A percentile compares a stretch with the other conserved stretches of the same genome.
Conservation (phyloP, 2,329 filamentous ascomycete species). For the Plectosphaerella cucumerina region DNA sequence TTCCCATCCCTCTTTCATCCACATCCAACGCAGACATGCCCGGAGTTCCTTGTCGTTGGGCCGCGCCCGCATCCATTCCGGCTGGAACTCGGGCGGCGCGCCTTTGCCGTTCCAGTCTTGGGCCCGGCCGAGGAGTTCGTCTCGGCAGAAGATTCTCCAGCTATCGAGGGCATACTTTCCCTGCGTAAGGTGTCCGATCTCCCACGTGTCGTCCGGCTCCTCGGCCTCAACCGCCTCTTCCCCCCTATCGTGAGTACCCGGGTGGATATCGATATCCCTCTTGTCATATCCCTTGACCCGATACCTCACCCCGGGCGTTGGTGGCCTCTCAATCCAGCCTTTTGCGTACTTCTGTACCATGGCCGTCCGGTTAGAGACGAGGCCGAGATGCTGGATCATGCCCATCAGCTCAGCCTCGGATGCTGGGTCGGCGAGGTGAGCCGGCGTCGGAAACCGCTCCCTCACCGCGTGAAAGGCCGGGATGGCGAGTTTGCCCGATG, state of each 20-base stretch:
- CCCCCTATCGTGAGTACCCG: slow-evolving; percentile 22
- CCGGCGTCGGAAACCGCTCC: slow-evolving; percentile 61
- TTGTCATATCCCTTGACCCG: slow-evolving; percentile 44
- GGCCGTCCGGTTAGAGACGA: slow-evolving; percentile 62
- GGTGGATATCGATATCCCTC: slow-evolving; percentile 21
- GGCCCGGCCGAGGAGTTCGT: slow-evolving; percentile 64
- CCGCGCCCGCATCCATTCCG: slow-evolving; percentile 86
- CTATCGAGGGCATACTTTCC: slow-evolving; percentile 82
- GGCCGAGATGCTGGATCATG: slow-evolving; percentile 67
- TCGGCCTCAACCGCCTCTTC: slow-evolving; percentile 7
- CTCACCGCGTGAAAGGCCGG: slow-evolving; percentile 71
- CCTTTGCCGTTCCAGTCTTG: slow-evolving; percentile 61
- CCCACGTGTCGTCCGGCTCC: slow-evolving; percentile 55
- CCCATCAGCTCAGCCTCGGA: slow-evolving; percentile 48
- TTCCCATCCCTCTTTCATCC: slow-evolving; percentile 79
- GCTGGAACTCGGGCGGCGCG: slow-evolving; percentile 56
- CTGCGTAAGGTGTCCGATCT: slow-evolving; percentile 80
- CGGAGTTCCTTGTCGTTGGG: slow-evolving; percentile 86
- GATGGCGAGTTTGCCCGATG: slow-evolving; percentile 67
- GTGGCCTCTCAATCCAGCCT: slow-evolving; percentile 62
- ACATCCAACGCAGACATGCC: slow-evolving; percentile 85
- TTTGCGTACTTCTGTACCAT: slow-evolving; percentile 68
- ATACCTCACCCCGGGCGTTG: slow-evolving; percentile 51
- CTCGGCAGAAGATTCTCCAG: slow-evolving; percentile 91
- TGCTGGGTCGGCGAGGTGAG: slow-evolving; percentile 50